phyloP scores from a whole-genome alignment of 78 protist genomes.

The Dictyostelium brefeldianum region DNA sequence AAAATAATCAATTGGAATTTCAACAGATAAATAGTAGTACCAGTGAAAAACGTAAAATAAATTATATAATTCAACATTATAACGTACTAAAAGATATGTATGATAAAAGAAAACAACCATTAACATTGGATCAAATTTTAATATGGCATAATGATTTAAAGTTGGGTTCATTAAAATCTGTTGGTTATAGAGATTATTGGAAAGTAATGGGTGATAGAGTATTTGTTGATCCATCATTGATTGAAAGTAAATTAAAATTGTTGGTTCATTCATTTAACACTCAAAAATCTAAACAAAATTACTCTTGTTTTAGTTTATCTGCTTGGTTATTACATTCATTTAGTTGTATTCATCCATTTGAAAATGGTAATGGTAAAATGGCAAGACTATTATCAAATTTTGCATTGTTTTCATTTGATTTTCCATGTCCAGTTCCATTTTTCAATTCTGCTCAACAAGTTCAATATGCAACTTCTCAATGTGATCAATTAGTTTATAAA shows the following conservation, averaged over 20 bases:
- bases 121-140: background rate
- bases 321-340: slow-evolving; percentile 5
- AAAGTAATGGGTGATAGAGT: background rate
- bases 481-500: too few relatives aligned
- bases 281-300: background rate
- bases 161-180: background rate
- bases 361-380: background rate
- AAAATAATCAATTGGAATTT: background rate
- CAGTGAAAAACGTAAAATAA: background rate
- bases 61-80: background rate
- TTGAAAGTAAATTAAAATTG: background rate
- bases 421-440: background rate
- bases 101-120: background rate
- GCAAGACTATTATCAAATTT: background rate
- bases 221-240: background rate
- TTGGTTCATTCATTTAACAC: background rate
- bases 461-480: too few relatives aligned
- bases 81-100: background rate
- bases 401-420: background rate
- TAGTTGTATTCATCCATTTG: background rate
- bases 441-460: too few relatives aligned
- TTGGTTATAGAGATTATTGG: background rate
- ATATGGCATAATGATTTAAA: background rate
- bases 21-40: background rate
- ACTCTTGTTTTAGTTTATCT: background rate